Percentiles rank a stretch among this genome's conserved stretches.
Evolutionary conservation across 2,329 filamentous ascomycete genomes (phyloP).

Genomic region (Bipolaris gigantea): DNA sequence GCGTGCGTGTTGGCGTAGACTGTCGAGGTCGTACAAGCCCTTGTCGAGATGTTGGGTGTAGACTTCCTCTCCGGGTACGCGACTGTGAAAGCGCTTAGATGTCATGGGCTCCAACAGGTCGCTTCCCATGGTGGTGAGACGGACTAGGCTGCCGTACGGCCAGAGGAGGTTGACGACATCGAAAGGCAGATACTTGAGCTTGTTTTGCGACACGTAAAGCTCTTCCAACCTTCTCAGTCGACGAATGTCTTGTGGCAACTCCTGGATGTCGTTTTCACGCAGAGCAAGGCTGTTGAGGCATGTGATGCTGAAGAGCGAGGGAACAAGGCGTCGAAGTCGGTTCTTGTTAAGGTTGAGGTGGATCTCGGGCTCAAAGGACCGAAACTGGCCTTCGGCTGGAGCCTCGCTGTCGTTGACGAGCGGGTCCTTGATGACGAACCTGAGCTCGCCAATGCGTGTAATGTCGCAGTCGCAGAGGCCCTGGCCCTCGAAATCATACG

Average conservation of each 20-base stretch:
- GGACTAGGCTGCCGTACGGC: conserved; percentile 18
- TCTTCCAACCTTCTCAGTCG: conserved; percentile 22
- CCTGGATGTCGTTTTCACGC: conserved; percentile 28
- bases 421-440: conserved; percentile 28
- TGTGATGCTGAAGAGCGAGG: conserved; percentile 31
- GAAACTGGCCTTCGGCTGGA: conserved; percentile 34
- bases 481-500: conserved; percentile 19
- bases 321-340: conserved; percentile 21
- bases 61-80: neutral
- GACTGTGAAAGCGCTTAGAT: neutral
- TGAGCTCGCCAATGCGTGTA: conserved; percentile 27
- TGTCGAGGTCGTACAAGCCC: conserved; percentile 3
- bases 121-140: conserved; percentile 21
- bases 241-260: conserved; percentile 33
- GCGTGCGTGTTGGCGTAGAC: conserved; percentile 2
- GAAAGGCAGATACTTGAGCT: conserved; percentile 28
- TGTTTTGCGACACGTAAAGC: conserved; percentile 31
- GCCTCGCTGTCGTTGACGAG: conserved; percentile 30
- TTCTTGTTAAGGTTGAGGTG: conserved; percentile 30
- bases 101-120: conserved; percentile 19
- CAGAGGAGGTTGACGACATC: conserved; percentile 27
- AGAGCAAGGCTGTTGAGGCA: conserved; percentile 32
- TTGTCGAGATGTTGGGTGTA: neutral
- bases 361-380: conserved; percentile 34
- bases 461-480: conserved; percentile 29